Base-by-base conservation (phyloP, 2,329 filamentous ascomycete genomes). In the Colletotrichum sp. region DNA sequence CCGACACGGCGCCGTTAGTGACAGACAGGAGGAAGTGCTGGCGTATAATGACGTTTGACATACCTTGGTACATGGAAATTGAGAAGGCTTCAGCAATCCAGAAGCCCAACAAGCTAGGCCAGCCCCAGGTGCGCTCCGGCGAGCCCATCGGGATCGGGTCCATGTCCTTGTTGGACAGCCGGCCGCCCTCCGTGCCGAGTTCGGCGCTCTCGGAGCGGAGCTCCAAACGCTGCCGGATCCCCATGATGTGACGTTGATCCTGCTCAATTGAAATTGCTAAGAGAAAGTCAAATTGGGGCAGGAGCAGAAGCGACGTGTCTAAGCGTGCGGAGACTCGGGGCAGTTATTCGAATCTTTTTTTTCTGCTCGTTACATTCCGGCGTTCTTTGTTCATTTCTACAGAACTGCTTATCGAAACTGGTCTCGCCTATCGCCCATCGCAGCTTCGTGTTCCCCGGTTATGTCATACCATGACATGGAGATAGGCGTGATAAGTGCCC, bases 51-150 rank as follows among this genome's bases (percentile, higher is more conserved):
- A 1, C 4, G 57, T 60, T 32, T 13, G 26, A n/a, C 57, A 24
- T 48, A 71, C 72, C 72, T 52, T 75, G 77, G 24, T 77, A 69
- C 72, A 78, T 78, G 16, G 77, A 77, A 24, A 78, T 78, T 6
- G 77, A 77, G 32, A 78, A 78, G 3, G 76, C 77, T 57, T 78
- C 77, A 4, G 77, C 77, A 18, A 78, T 70, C 77, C 77, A 78
- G 64, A 78, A 78, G 1, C 77, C 77, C 26, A 77, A 73, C 13
- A 78, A 52, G 39, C 77, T 78, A 59, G 77, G 75, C 77, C 77
- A 78, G 8, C 72, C 70, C 77, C 77, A 78, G 9, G 77, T 78
- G 63, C 77, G 72, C 26, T 75, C 72, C n/a, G 68, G 60, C 6
- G 72, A 71, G 15, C 76, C 68, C 72, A 77, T 72, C 52, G 77